These are phyloP conservation scores for Venturia pyrina DNA, from an alignment of 2,329 filamentous ascomycete species.

Conservation along the genomic window DNA sequence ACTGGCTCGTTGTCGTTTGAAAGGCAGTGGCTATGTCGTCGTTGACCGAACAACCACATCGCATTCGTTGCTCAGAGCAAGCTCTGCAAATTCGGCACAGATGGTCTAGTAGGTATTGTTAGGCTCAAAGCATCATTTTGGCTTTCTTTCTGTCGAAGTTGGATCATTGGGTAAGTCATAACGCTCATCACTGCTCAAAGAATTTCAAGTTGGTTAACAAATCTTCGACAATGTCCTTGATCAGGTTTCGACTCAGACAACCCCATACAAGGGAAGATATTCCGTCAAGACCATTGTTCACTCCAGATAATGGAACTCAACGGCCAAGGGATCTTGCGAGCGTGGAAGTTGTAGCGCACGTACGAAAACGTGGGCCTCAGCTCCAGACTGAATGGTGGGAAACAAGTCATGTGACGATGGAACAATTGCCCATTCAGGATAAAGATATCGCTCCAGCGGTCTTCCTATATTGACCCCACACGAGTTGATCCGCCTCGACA, in stretches of 20 bases:
- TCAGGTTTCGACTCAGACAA: background rate
- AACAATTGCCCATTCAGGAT: background rate
- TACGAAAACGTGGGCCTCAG: background rate
- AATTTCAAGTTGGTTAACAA: too few relatives aligned
- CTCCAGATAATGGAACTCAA: background rate
- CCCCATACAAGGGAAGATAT: background rate
- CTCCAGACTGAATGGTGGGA: background rate
- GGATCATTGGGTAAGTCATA: background rate
- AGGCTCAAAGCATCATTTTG: background rate
- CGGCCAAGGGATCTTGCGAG: background rate
- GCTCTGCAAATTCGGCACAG: background rate
- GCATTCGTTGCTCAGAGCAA: background rate
- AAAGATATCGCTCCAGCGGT: background rate
- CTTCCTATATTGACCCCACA: background rate
- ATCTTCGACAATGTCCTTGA: too few relatives aligned
- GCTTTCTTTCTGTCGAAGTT: background rate
- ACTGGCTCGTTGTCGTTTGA: background rate
- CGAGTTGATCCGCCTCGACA: background rate
- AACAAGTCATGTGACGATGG: background rate
- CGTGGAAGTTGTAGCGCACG: background rate
- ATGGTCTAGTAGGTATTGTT: background rate
- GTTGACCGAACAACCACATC: background rate
- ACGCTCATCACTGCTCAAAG: background rate
- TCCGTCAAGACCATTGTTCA: background rate
- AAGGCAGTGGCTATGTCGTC: background rate